Evolutionary conservation across 441 rosid genomes (phyloP), one percentile per base, ranked within the genome.

Genomic region (Syzygium syzygioides): DNA sequence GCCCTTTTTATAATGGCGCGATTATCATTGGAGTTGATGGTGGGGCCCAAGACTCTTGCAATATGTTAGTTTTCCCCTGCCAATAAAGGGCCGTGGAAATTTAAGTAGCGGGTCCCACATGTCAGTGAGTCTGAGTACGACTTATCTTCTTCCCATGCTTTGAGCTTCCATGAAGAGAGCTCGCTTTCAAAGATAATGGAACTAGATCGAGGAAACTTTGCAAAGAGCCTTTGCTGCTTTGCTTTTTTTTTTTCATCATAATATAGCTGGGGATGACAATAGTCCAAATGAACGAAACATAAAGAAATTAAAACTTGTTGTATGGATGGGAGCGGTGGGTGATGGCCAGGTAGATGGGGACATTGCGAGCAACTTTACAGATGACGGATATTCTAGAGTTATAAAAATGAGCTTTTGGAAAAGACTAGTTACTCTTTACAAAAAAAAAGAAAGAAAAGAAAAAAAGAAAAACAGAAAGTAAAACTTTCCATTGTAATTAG

Each of bases 1-100:
- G 0, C 45, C 4, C 9, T 18, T 18, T n/a, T 18, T 55, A 0
- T 2, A 41, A 55, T 2, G 19, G 23, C 56, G 0, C 23, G 4
- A 55, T 41, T 41, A 41, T 55, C 23, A 55, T 0, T 55, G 56
- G 18, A 55, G 23, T 55, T 18, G 9, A 54, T 55, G 23, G 3
- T 55, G 56, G 56, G 23, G 56, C 56, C 19, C 17, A 15, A 18
- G 23, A 55, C 56, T 55, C 56, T 20, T 55, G 19, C 23, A 55
- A 20, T 18, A 15, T 18, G 56, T 6, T 55, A 2, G 56, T 55
- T 55, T n/a, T 55, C 20, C 20, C 56, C 8, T n/a, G 19, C 19
- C 56, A 55, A 14, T 18, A 1, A 55, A 55, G 56, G 5, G 19
- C 5, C 1, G 56, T 55, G 56, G 56, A 55, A 55, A 41, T 18